A percentile compares a stretch with the other conserved stretches of the same genome.
phyloP scores from a whole-genome alignment of 2,329 filamentous ascomycete genomes.

The Xylariaceae sp. region DNA sequence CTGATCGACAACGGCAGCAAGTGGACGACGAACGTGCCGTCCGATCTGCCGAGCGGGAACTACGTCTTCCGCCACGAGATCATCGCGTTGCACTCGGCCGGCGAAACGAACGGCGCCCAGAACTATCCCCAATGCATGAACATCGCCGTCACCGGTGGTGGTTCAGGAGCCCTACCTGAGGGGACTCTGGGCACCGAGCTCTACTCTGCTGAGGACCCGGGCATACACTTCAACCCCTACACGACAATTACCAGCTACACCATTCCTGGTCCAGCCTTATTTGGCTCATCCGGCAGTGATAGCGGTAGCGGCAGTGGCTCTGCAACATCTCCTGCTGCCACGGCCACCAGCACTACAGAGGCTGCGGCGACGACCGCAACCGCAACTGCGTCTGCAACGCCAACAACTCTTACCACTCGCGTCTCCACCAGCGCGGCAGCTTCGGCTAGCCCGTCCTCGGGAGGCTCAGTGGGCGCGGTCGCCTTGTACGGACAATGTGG shows the following conservation, averaged over 20 bases:
- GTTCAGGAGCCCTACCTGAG: slow-evolving; percentile 46
- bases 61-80: slow-evolving; percentile 55
- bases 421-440: slow-evolving; percentile 5
- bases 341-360: not conserved
- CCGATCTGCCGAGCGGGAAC: slow-evolving; percentile 46
- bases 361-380: not conserved
- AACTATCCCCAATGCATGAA: slow-evolving; percentile 59
- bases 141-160: slow-evolving; percentile 54
- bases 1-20: slow-evolving; percentile 52
- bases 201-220: slow-evolving; percentile 56
- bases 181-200: slow-evolving; percentile 55
- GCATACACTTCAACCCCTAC: slow-evolving; percentile 61
- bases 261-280: slow-evolving; percentile 29
- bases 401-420: slow-evolving; percentile 12
- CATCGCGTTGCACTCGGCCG: slow-evolving; percentile 51
- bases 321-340: slow-evolving; percentile 3
- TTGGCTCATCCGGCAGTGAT: not conserved
- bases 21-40: slow-evolving; percentile 47
- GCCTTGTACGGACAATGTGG: slow-evolving; percentile 20
- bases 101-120: slow-evolving; percentile 46
- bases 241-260: slow-evolving; percentile 24
- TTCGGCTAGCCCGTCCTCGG: not conserved
- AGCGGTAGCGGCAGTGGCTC: not conserved
- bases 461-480: slow-evolving; percentile 5
- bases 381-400: not conserved